Evolutionary conservation across 352 stramenopile species (phyloP), one percentile per base, ranked within the genome.

Genomic region (Globisporangium echinulatum): DNA sequence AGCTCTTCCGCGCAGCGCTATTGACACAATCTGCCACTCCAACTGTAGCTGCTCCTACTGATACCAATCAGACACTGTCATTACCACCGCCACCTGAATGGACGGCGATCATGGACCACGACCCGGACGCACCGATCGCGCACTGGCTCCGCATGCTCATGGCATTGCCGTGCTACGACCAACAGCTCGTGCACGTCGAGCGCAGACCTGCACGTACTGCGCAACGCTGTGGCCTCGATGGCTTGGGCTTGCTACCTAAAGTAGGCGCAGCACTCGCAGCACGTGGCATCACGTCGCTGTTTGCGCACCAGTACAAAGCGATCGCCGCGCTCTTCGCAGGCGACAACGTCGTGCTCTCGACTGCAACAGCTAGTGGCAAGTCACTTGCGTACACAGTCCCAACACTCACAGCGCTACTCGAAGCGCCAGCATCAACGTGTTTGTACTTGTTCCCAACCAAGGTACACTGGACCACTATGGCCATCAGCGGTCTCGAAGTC

Each of bases 361-460:
- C 97, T 33, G 87, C 95, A 6, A 99, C 97, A 11, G 96, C 96
- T 13, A 97, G 83, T 48, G 97, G 97, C 3, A 99, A 99, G 71
- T 98, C 87, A 7, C 70, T 99, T n/a, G 94, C 96, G 33, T 99
- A 98, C 77, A 94, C 96, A 59, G 65, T 99, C 6, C 96, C 96
- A 10, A 96, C 98, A 62, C 67, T 99, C 25, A 63, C 86, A 64
- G 76, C 61, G 66, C 76, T 90, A 40, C 60, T 92, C 1, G 56
- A 73, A 47, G 81, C 81, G n/a, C 54, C 70, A 2, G 37, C 67
- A 8, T 74, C 87, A 42, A 92, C 71, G 56, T 94, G 78, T 81
- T 70, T 99, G 49, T 97, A 98, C 48, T 60, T 99, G 5, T 99
- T 99, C 63, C 97, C 97, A 0, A 99, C 97, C 13, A 99, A 99